These are phyloP conservation scores for Mycena amicta DNA, from an alignment of 768 basidiomycete genomes.

Conservation along the genomic window DNA sequence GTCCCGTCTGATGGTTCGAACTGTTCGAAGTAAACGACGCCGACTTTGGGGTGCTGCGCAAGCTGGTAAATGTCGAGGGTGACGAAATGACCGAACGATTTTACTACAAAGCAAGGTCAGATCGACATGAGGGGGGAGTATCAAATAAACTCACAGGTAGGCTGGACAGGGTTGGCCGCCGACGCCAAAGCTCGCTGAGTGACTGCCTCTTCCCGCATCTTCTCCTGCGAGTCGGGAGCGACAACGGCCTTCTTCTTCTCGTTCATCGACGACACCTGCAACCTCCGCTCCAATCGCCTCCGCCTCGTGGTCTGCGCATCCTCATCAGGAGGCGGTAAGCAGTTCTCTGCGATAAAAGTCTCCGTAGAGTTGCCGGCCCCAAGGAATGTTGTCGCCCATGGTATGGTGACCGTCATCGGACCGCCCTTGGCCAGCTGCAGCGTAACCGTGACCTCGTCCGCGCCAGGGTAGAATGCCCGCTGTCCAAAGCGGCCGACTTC, in stretches of 20 bases:
- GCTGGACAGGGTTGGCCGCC: slow-evolving; percentile 6
- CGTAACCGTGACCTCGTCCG: slow-evolving; percentile 11
- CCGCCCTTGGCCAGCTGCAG: slow-evolving; percentile 3
- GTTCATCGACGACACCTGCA: slow-evolving; percentile 6
- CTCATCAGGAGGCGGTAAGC: slow-evolving; percentile 1
- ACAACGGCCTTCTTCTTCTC: slow-evolving; percentile 9
- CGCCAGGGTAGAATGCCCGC: slow-evolving; percentile 20
- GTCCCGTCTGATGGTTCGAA: slow-evolving; percentile 18
- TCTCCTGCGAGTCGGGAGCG: slow-evolving; percentile 6
- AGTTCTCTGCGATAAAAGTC: slow-evolving; percentile 4
- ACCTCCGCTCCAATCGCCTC: background rate
- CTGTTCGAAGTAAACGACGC: slow-evolving; percentile 24
- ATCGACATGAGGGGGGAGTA: background rate
- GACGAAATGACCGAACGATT: slow-evolving; percentile 21
- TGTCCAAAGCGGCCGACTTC: slow-evolving; percentile 21
- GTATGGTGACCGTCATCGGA: slow-evolving; percentile 4
- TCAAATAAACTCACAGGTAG: slow-evolving; percentile 6
- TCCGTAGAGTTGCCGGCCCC: background rate
- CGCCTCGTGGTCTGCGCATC: slow-evolving; percentile 3
- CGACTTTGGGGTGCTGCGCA: slow-evolving; percentile 20
- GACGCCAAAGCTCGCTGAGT: background rate
- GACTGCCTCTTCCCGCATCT: slow-evolving; percentile 6
- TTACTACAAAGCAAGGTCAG: slow-evolving; percentile 5
- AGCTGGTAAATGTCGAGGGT: slow-evolving; percentile 26
- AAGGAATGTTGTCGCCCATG: slow-evolving; percentile 5